Evolutionary conservation across 352 stramenopile genomes (phyloP).

Genomic region (Globisporangium abappressorium): DNA sequence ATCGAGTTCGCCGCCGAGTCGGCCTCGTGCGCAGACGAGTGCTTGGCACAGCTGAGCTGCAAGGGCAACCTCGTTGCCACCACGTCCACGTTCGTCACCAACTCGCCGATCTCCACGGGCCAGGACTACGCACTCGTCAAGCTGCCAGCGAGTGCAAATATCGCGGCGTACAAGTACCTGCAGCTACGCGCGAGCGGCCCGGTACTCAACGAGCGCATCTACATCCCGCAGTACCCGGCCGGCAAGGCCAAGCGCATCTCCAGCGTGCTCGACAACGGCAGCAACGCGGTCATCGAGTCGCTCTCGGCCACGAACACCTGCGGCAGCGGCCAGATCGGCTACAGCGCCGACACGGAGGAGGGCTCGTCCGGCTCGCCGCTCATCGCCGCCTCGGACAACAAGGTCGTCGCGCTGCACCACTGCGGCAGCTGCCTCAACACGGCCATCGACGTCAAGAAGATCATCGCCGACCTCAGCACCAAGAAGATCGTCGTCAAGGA

Average conservation of each 20-base stretch:
- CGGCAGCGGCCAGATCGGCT: slow-evolving; percentile 27
- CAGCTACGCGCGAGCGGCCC: not conserved
- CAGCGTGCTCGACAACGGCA: not conserved
- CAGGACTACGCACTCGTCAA: slow-evolving; percentile 51
- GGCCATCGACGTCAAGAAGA: slow-evolving; percentile 22
- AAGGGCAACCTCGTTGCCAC: slow-evolving; percentile 41
- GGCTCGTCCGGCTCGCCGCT: slow-evolving; percentile 35
- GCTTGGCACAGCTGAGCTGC: slow-evolving; percentile 39
- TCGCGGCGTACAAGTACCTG: not conserved
- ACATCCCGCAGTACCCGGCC: not conserved
- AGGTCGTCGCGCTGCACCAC: slow-evolving; percentile 36
- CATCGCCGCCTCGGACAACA: slow-evolving; percentile 21
- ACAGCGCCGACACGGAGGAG: slow-evolving; percentile 37
- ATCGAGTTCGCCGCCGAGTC: slow-evolving; percentile 66
- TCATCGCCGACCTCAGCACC: slow-evolving; percentile 17
- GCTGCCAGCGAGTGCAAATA: not conserved
- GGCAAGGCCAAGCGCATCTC: not conserved
- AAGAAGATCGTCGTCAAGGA: slow-evolving; percentile 14
- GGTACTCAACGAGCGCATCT: not conserved
- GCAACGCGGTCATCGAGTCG: slow-evolving; percentile 11
- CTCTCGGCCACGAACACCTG: slow-evolving; percentile 23
- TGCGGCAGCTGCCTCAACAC: slow-evolving; percentile 38
- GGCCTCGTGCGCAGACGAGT: slow-evolving; percentile 42
- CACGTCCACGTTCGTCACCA: slow-evolving; percentile 39
- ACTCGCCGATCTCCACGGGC: slow-evolving; percentile 15